These are phyloP conservation scores for Tremella fuciformis DNA, from an alignment of 768 basidiomycete species.

Conservation along the genomic window DNA sequence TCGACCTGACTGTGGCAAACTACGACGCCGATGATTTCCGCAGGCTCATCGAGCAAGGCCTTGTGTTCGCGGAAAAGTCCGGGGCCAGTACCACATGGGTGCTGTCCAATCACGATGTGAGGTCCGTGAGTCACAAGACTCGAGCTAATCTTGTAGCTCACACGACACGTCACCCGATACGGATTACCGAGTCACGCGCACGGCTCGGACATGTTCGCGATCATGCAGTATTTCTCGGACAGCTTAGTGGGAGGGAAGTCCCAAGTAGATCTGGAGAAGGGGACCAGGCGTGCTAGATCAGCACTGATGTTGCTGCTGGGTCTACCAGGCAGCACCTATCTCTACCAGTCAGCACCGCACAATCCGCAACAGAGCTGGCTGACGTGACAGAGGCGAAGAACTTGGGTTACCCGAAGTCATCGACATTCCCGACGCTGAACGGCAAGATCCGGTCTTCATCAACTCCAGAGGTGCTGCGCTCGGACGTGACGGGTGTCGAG, in stretches of 20 bases:
- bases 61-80: background rate
- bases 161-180: constrained; percentile 16
- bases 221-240: constrained; percentile 2
- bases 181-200: background rate
- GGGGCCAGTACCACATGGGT: constrained; percentile 13
- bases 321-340: constrained; percentile 14
- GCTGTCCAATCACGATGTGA: constrained; percentile 14
- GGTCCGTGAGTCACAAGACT: no score
- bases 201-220: constrained; percentile 1
- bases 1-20: constrained; percentile 3
- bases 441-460: constrained; percentile 15
- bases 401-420: constrained; percentile 14
- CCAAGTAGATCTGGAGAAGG: background rate
- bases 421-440: constrained; percentile 5
- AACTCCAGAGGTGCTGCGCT: constrained; percentile 2
- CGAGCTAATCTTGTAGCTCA: constrained; percentile 5
- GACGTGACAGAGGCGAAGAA: constrained; percentile 12
- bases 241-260: constrained; percentile 9
- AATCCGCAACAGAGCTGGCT: no score
- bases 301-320: constrained; percentile 10
- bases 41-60: background rate
- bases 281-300: constrained; percentile 3
- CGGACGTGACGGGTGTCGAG: constrained; percentile 19
- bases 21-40: constrained; percentile 8
- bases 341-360: constrained; percentile 12